Evolutionary conservation across 352 stramenopile species (phyloP).

Genomic region (Phytophthora brassicae): DNA sequence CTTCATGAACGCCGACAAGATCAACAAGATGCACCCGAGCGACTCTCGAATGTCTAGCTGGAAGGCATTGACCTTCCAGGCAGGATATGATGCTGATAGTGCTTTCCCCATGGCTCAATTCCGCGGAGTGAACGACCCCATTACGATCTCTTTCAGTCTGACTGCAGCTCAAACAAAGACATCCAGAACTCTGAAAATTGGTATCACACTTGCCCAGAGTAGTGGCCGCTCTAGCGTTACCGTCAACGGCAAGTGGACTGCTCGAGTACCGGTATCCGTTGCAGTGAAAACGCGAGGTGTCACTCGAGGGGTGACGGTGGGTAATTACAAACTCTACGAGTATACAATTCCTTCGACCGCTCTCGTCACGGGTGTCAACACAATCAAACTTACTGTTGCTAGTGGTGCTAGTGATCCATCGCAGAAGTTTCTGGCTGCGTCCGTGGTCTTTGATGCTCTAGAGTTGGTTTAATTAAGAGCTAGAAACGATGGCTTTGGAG

Average conservation of each 20-base stretch:
- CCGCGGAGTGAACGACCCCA: constrained; percentile 45
- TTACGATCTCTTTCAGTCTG: constrained; percentile 39
- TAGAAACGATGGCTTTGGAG: background rate
- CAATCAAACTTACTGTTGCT: constrained; percentile 37
- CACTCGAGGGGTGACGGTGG: constrained; percentile 43
- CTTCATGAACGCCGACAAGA: constrained; percentile 55
- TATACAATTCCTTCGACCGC: constrained; percentile 43
- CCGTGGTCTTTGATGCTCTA: constrained; percentile 53
- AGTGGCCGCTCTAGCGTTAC: constrained; percentile 37
- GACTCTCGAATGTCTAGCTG: constrained; percentile 42
- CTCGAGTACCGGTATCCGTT: constrained; percentile 29
- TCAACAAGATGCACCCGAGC: constrained; percentile 56
- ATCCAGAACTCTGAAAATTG: constrained; percentile 37
- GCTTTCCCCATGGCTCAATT: constrained; percentile 53
- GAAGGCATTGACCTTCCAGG: constrained; percentile 30
- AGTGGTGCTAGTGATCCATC: constrained; percentile 42
- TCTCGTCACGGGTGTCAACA: constrained; percentile 37
- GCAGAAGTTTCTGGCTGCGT: constrained; percentile 46
- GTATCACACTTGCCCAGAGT: constrained; percentile 45
- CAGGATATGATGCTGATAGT: constrained; percentile 16
- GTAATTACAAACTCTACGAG: constrained; percentile 60
- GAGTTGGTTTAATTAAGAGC: constrained; percentile 37
- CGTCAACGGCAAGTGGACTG: constrained; percentile 46
- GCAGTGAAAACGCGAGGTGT: constrained; percentile 52
- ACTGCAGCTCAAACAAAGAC: constrained; percentile 23